Base-by-base conservation (phyloP, 768 basidiomycete genomes). In the Exidia glandulosa region DNA sequence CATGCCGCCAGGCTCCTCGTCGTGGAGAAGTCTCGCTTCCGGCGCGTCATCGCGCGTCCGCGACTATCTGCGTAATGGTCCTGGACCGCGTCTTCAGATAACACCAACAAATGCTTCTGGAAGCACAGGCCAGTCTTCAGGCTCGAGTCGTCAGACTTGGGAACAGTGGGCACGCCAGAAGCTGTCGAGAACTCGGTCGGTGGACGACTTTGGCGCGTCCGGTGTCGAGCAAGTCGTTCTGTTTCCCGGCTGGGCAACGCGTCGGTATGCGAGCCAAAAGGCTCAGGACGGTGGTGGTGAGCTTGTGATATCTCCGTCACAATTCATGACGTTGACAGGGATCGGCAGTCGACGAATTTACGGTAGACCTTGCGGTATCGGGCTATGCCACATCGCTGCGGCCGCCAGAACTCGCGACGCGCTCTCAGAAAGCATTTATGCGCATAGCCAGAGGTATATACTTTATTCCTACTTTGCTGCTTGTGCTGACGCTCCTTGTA, bases 241-340 rank as follows among this genome's bases (percentile, higher is more conserved):
- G 27, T 91, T 92, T 71, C 90, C 90, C 3, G 88, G 90, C 2
- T 93, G 89, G 88, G 90, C 89, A 2, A 78, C 80, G 5, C 75
- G 81, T 57, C 72, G 80, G 31, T 83, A 81, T 66, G 57, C 37
- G 27, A 55, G 60, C 34, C 37, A 33, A 32, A 54, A 37, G 34
- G 3, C 56, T 29, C 19, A 16, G 65, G 60, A 52, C 3, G 36
- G 23, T 25, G 16, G 4, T 31, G 56, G 55, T 60, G 23, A 19
- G 56, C 30, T 12, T 14, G 55, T 25, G 34, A 60, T 19, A 13
- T 56, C 19, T 29, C n/a, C 32, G 36, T 57, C 25, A 12, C 55
- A 62, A 5, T 16, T 30, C 31, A 32, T 37, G 10, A 23, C 56
- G 10, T 57, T 16, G 5, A 9, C 37, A 13, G 41, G 56, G 47